These are phyloP conservation scores for Bretschneidera sinensis DNA, from an alignment of 345 rosid genomes.

Conservation along the genomic window DNA sequence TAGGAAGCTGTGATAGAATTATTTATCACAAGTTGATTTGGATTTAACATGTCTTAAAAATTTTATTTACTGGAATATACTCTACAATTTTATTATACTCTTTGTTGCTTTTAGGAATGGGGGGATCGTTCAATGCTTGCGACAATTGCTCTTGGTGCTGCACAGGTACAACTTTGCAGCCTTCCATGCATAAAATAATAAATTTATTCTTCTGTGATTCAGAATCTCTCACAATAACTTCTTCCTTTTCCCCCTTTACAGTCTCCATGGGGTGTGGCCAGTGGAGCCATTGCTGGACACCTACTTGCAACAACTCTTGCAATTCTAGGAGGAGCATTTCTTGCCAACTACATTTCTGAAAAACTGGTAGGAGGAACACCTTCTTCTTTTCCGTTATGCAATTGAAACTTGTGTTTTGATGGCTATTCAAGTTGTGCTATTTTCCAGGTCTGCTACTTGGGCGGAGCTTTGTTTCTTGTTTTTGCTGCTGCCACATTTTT, in stretches of 20 bases:
- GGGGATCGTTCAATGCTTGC: conserved; percentile 99
- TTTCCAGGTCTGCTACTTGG: conserved; percentile 81
- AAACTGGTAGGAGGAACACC: conserved; percentile 54
- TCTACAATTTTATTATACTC: background rate
- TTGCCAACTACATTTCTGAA: conserved; percentile 91
- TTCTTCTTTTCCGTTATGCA: background rate
- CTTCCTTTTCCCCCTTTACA: conserved; percentile 19
- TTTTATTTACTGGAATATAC: no score
- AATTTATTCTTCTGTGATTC: background rate
- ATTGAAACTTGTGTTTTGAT: background rate
- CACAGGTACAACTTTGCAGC: conserved; percentile 50
- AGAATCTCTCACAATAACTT: background rate
- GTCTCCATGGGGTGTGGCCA: conserved; percentile 95
- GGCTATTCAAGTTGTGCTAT: conserved; percentile 6
- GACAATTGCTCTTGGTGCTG: conserved; percentile 95
- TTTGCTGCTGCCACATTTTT: conserved; percentile 87
- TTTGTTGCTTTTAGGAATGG: conserved; percentile 69
- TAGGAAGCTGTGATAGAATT: no score
- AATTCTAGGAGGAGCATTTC: conserved; percentile 84
- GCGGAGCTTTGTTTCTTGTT: conserved; percentile 80
- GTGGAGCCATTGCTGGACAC: conserved; percentile 97
- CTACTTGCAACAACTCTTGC: conserved; percentile 80
- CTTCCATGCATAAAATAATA: background rate
- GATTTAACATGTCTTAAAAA: no score
- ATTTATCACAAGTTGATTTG: no score